Base-by-base conservation (phyloP, 176 grass and related monocot genomes). In the Hordeum marinum region DNA sequence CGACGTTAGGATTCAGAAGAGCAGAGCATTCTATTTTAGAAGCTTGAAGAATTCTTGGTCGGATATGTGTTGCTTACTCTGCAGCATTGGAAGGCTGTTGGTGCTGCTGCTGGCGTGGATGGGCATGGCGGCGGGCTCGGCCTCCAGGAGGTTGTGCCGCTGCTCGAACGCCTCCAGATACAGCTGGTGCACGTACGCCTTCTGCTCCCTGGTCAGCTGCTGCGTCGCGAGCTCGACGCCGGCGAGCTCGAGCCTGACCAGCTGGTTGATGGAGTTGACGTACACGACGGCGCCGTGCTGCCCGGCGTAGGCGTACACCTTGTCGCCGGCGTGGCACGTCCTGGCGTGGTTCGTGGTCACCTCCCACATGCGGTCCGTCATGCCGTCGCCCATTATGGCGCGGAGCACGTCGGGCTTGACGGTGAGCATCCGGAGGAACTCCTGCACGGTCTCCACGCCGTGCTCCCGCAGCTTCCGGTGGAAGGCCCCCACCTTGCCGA, bases 291-390 rank as follows among this genome's bases (percentile, higher is more conserved):
- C 15, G 72, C 72, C 72, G 72, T 89, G 36, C 6, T 1, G 9
- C 20, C 21, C 23, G 21, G 4, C 11, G 84, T 88, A 68, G 2
- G 35, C n/a, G 87, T 85, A 99, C 26, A 91, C 48, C 84, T 87
- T 91, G 12, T 91, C 90, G 27, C 83, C 97, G 45, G 63, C 11
- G 23, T 4, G 0, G 87, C 97, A 96, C 0, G 82, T 83, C 81
- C 14, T 90, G 2, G 97, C 97, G 50, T 99, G 94, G 43, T 0
- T 66, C 54, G 81, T 83, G 7, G 86, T 91, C 29, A 2, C 61
- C 27, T 99, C 88, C 97, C 97, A 99, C 94, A 94, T 88, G 3
- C 83, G 82, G 35, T 99, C 97, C 0, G 92, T 92, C 97, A 96
- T 99, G 63, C 94, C 94, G 0, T 63, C 37, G 74, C 97, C 97